phyloP scores from a whole-genome alignment of 805 yeast species.

The Wickerhamiella lipophila region DNA sequence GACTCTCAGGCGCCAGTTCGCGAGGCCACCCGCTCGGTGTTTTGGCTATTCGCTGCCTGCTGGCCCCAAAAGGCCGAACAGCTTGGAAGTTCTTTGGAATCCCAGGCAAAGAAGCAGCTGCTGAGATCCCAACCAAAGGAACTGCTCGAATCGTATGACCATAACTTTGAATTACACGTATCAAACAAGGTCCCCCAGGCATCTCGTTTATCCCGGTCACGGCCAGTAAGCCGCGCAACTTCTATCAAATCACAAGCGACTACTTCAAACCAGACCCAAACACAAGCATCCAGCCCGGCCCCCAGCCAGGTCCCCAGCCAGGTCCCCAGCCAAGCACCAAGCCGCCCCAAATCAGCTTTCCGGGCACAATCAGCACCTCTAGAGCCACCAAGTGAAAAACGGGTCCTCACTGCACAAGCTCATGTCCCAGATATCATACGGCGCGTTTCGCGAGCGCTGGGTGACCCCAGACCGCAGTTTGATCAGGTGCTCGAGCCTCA shows the following conservation, averaged over 20 bases:
- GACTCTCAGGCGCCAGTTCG: slow-evolving; percentile 78
- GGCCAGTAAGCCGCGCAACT: not conserved
- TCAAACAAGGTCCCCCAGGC: not conserved
- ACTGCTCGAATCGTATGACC: slow-evolving; percentile 5
- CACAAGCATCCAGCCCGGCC: not conserved
- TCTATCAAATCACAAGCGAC: not conserved
- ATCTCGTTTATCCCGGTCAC: not conserved
- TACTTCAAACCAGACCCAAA: not conserved
- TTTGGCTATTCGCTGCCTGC: slow-evolving; percentile 50
- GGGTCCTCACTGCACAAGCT: slow-evolving; percentile 1
- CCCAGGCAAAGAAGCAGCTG: slow-evolving; percentile 12
- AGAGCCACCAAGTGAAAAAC: not conserved
- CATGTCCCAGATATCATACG: slow-evolving; percentile 9
- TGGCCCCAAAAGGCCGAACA: slow-evolving; percentile 43
- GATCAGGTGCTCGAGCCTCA: not conserved
- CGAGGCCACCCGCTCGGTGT: slow-evolving; percentile 57
- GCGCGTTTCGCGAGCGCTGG: slow-evolving; percentile 1
- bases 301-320: no score
- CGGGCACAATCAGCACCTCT: not conserved
- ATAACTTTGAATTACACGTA: slow-evolving; percentile 10
- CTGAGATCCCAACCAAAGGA: slow-evolving; percentile 9
- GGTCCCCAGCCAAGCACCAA: no score
- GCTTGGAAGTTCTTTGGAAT: slow-evolving; percentile 24
- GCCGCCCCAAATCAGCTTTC: not conserved
- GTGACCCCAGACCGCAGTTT: not conserved